phyloP scores from a whole-genome alignment of 2,329 filamentous ascomycete species.

The Trichophyton schoenleinii region DNA sequence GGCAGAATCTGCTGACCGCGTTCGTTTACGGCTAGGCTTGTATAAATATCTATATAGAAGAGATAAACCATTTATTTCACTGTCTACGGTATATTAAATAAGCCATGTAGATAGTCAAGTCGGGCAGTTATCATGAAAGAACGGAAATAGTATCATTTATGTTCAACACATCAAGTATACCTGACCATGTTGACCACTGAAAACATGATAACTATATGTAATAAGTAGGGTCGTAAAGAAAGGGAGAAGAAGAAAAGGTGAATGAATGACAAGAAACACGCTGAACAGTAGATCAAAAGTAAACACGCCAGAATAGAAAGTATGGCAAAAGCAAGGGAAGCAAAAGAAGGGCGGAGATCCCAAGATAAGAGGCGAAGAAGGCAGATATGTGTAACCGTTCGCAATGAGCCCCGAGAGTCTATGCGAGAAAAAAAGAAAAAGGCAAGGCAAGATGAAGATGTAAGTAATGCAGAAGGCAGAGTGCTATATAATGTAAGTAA shows the following conservation, averaged over 20 bases:
- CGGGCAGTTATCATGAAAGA: neutral
- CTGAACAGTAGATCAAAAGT: neutral
- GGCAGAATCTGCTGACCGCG: neutral
- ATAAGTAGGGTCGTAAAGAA: neutral
- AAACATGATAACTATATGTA: neutral
- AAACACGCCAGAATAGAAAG: neutral
- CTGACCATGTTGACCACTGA: neutral
- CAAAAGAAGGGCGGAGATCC: neutral
- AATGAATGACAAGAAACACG: neutral
- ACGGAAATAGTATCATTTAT: neutral
- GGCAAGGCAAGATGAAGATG: neutral
- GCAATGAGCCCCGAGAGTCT: neutral
- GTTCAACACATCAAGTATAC: neutral
- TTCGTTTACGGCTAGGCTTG: neutral
- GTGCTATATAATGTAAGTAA: conserved; percentile 3
- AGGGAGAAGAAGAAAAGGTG: neutral
- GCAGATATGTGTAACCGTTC: neutral
- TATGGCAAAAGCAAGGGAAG: neutral
- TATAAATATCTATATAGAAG: neutral
- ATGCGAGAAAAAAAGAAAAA: neutral
- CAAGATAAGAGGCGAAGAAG: neutral
- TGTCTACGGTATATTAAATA: neutral
- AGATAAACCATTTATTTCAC: neutral
- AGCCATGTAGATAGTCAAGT: neutral
- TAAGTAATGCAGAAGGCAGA: conserved; percentile 6